phyloP scores from a whole-genome alignment of 73 alveolate genomes.

The Paramecium pentaurelia region DNA sequence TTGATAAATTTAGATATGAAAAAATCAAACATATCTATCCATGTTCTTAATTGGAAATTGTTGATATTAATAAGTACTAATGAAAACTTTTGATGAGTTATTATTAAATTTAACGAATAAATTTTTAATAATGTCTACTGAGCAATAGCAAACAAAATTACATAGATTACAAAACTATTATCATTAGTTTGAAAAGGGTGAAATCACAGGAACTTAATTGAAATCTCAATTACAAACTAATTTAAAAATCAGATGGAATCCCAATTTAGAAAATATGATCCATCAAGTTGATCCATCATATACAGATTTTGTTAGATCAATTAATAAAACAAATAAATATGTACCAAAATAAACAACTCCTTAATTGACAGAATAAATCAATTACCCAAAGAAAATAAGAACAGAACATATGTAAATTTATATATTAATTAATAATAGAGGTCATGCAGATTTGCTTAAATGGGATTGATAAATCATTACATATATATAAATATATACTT shows the following conservation, averaged over 20 bases:
- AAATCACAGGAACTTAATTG: neutral
- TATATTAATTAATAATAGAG: neutral
- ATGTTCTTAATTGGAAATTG: neutral
- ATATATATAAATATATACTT: neutral
- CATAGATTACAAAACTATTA: neutral
- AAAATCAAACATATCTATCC: slow-evolving; percentile 38
- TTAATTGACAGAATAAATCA: neutral
- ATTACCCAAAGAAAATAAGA: neutral
- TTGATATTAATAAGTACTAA: neutral
- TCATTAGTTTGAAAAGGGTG: neutral
- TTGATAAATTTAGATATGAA: slow-evolving; percentile 16
- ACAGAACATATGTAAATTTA: neutral
- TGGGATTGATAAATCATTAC: neutral
- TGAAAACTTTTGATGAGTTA: neutral
- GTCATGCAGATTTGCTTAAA: neutral
- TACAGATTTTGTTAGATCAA: neutral
- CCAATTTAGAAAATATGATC: neutral
- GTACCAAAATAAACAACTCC: neutral
- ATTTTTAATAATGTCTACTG: neutral
- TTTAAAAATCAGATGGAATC: neutral
- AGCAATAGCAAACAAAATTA: neutral
- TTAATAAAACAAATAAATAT: neutral
- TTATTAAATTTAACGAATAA: neutral
- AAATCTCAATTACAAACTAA: neutral
- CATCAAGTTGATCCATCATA: neutral